These are phyloP conservation scores for Xylariaceae sp. DNA, from an alignment of 2,329 filamentous ascomycete species.

Conservation along the genomic window DNA sequence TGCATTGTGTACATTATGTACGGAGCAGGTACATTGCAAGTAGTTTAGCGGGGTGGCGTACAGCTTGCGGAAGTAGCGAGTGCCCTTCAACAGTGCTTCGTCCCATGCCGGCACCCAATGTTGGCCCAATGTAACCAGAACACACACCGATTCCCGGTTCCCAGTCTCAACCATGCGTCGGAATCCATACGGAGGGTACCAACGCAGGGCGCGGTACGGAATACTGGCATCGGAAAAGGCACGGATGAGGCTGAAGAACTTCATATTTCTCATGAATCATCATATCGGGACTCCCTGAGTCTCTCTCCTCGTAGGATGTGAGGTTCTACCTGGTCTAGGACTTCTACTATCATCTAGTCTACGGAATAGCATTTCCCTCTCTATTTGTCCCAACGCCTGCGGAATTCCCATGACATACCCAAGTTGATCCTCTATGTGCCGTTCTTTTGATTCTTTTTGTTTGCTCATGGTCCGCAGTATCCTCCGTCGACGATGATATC, in stretches of 20 bases:
- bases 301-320: background rate
- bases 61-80: background rate
- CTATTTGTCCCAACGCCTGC: no score
- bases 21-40: background rate
- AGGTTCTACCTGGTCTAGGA: background rate
- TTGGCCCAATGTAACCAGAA: no score
- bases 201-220: no score
- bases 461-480: constrained; percentile 49
- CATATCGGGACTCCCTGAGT: background rate
- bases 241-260: no score
- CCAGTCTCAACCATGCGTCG: no score
- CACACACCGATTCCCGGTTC: no score
- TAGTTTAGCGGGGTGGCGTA: background rate
- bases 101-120: background rate
- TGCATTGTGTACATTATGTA: background rate
- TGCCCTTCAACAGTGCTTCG: background rate
- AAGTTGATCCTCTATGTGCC: background rate
- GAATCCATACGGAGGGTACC: no score
- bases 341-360: background rate
- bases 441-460: background rate
- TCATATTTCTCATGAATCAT: background rate
- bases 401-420: background rate
- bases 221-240: no score
- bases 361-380: no score
- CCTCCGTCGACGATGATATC: constrained; percentile 74